Percentiles rank a stretch among this genome's conserved stretches.
Evolutionary conservation across 805 yeast genomes (phyloP).

Genomic region (Wickerhamomyces ciferrii): DNA sequence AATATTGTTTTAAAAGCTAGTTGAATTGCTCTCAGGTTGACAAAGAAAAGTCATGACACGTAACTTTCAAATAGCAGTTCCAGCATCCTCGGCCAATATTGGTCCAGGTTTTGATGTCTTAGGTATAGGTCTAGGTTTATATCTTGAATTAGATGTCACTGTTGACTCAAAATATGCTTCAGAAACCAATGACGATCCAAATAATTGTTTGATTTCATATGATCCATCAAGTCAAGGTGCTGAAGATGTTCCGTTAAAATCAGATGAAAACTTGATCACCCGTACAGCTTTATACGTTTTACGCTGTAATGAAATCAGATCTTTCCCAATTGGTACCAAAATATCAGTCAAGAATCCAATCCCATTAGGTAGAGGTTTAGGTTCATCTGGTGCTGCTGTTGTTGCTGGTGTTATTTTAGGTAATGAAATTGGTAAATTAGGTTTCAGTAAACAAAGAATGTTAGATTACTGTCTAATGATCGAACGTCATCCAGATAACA

Average conservation of each 20-base stretch:
- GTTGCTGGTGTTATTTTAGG: constrained; percentile 95
- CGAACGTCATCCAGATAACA: constrained; percentile 97
- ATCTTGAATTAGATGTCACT: constrained; percentile 61
- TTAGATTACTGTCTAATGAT: constrained; percentile 94
- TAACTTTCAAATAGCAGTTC: constrained; percentile 65
- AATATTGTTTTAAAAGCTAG: no score
- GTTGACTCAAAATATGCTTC: constrained; percentile 46
- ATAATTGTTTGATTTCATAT: constrained; percentile 66
- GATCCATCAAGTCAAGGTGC: constrained; percentile 71
- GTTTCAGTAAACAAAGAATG: constrained; percentile 73
- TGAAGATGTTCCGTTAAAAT: constrained; percentile 68
- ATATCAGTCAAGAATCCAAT: constrained; percentile 84
- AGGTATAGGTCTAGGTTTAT: constrained; percentile 83
- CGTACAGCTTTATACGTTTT: constrained; percentile 89
- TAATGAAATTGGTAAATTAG: constrained; percentile 72
- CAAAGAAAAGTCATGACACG: constrained; percentile 31
- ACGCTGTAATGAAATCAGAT: constrained; percentile 70
- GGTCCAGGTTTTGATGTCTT: constrained; percentile 98
- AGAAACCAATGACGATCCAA: constrained; percentile 52
- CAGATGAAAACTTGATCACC: constrained; percentile 83
- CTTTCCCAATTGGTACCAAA: constrained; percentile 80
- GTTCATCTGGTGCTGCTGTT: constrained; percentile 97
- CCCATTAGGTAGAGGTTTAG: constrained; percentile 95
- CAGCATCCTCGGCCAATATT: constrained; percentile 96
- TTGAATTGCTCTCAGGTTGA: no score